These are phyloP conservation scores for Plasmodium vivax DNA, from an alignment of 169 alveolate species.

Conservation along the genomic window DNA sequence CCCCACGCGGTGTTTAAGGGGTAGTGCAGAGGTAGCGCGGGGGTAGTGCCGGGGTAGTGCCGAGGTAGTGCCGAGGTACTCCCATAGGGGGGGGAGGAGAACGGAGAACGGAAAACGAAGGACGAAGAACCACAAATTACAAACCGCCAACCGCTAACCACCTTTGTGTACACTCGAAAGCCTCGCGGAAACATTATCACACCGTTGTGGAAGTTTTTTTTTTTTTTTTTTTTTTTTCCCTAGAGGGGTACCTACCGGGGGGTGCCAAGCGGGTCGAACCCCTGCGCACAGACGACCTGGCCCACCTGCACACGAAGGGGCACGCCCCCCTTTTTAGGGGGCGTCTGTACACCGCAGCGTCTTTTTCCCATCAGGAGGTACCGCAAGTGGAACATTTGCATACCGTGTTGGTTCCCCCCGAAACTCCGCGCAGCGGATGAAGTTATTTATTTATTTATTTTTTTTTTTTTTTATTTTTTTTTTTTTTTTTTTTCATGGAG, in stretches of 20 bases:
- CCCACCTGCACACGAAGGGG: background rate
- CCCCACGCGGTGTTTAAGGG: conserved; percentile 32
- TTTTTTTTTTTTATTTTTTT: too few species aligned
- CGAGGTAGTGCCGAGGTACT: too few species aligned
- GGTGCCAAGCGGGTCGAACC: background rate
- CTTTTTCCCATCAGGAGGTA: background rate
- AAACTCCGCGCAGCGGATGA: background rate
- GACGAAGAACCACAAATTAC: too few species aligned
- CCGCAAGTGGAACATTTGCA: background rate
- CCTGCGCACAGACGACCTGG: background rate
- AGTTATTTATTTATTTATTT: too few species aligned
- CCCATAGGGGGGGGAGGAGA: too few species aligned
- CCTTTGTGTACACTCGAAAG: background rate
- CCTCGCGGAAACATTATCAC: background rate
- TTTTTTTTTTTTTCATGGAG: background rate
- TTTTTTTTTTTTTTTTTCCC: background rate
- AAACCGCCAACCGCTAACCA: background rate
- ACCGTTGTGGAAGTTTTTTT: background rate
- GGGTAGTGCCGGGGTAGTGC: too few species aligned
- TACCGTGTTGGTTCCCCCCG: background rate
- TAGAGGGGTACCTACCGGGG: background rate
- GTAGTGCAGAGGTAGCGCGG: background rate
- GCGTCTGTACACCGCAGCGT: background rate
- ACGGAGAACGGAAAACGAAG: too few species aligned
- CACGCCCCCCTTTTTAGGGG: background rate